Conservation (phyloP, 805 yeast species). For the Metschnikowia kunwiensis region DNA sequence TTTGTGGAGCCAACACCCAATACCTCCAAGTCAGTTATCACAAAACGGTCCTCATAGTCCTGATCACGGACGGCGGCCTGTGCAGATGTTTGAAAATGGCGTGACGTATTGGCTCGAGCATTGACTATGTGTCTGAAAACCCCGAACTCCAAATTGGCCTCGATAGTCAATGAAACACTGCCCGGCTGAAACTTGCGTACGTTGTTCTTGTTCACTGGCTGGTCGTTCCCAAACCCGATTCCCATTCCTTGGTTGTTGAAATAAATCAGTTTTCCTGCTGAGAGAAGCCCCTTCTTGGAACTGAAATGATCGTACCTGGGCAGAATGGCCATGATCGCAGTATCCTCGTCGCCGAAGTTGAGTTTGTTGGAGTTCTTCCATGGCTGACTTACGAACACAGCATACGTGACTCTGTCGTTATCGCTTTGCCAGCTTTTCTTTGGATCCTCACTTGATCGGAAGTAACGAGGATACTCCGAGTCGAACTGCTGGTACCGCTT, state of each 20-base stretch:
- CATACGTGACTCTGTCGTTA: constrained; percentile 51
- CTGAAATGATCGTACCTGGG: constrained; percentile 60
- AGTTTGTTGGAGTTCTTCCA: constrained; percentile 75
- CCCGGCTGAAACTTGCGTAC: constrained; percentile 58
- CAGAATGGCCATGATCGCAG: constrained; percentile 60
- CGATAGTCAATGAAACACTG: constrained; percentile 75
- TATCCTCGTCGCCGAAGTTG: constrained; percentile 61
- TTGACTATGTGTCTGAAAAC: constrained; percentile 66
- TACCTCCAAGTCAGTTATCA: constrained; percentile 75
- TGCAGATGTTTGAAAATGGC: constrained; percentile 27
- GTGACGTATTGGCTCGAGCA: constrained; percentile 19
- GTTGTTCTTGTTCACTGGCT: constrained; percentile 53
- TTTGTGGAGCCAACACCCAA: constrained; percentile 87
- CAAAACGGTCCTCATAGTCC: constrained; percentile 65
- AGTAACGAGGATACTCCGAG: constrained; percentile 42
- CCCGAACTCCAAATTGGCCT: constrained; percentile 74
- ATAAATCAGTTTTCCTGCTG: constrained; percentile 45
- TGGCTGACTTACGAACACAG: constrained; percentile 62
- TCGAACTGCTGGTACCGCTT: constrained; percentile 52
- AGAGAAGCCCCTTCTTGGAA: constrained; percentile 29
- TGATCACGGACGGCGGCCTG: constrained; percentile 16
- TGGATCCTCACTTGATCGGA: constrained; percentile 26
- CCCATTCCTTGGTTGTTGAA: constrained; percentile 78
- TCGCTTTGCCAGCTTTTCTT: constrained; percentile 36
- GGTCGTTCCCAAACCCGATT: constrained; percentile 72